These are phyloP conservation scores for Echinochloa phyllopogon DNA, from an alignment of 176 grass and related monocot species.

Conservation along the genomic window DNA sequence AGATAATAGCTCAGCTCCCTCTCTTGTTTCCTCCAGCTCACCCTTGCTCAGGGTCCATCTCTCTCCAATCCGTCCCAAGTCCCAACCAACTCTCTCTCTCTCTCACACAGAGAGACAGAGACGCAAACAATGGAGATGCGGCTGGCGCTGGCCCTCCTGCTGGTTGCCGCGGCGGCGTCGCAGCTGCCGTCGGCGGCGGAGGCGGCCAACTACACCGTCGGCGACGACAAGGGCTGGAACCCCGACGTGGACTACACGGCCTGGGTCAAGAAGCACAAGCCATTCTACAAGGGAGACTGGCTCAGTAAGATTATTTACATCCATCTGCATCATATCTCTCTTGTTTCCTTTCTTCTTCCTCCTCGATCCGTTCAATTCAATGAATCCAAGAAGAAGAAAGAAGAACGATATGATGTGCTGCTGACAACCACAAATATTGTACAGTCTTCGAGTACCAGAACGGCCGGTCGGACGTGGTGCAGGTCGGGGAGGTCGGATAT, in stretches of 20 bases:
- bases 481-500: constrained; percentile 81
- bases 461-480: constrained; percentile 77
- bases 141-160: neutral
- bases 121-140: neutral
- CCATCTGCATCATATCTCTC: too few relatives aligned
- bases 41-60: too few relatives aligned
- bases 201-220: constrained; percentile 81
- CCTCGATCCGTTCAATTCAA: neutral
- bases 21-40: too few relatives aligned
- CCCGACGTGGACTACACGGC: constrained; percentile 90
- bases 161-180: constrained; percentile 20
- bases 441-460: constrained; percentile 97
- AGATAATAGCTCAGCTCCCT: too few relatives aligned
- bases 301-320: constrained; percentile 45
- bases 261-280: constrained; percentile 95
- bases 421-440: too few relatives aligned
- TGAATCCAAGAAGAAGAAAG: too few relatives aligned
- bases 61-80: too few relatives aligned
- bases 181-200: constrained; percentile 38
- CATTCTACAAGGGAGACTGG: constrained; percentile 98
- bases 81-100: neutral
- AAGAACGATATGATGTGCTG: too few relatives aligned
- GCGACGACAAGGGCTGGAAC: constrained; percentile 93
- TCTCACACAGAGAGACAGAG: too few relatives aligned
- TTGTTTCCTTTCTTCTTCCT: neutral